phyloP scores from a whole-genome alignment of 768 basidiomycete species.

The Naematelia encephala region DNA sequence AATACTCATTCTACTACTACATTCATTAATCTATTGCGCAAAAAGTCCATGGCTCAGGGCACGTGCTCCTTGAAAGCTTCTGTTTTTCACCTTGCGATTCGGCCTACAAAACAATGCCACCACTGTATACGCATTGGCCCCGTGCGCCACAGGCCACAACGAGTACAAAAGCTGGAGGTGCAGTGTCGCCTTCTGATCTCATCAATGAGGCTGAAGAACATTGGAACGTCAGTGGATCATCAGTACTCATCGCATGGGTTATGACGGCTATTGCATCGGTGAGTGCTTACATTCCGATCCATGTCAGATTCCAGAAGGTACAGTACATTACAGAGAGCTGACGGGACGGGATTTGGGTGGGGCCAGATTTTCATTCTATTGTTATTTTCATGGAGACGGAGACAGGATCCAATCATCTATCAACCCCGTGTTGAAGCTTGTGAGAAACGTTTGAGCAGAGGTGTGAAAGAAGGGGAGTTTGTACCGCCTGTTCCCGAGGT shows the following conservation, averaged over 20 bases:
- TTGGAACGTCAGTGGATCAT: constrained; percentile 32
- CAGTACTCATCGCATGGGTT: constrained; percentile 35
- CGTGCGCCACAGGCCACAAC: not conserved
- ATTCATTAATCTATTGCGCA: no score
- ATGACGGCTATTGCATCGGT: constrained; percentile 29
- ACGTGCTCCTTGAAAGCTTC: no score
- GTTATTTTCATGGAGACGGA: constrained; percentile 20
- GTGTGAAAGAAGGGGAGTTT: constrained; percentile 1
- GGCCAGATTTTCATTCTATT: constrained; percentile 23
- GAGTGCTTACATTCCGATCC: constrained; percentile 14
- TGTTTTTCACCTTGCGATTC: no score
- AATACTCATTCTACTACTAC: no score
- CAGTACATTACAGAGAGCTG: no score
- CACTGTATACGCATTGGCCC: not conserved
- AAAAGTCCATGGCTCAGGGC: no score
- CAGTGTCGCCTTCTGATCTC: constrained; percentile 11
- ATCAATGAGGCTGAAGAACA: constrained; percentile 33
- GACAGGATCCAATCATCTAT: constrained; percentile 20
- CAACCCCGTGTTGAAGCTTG: constrained; percentile 19
- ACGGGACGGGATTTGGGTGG: no score
- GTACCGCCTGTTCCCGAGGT: constrained; percentile 2
- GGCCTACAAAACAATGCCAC: not conserved
- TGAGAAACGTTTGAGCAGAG: constrained; percentile 8
- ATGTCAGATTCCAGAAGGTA: no score
- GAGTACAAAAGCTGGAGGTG: not conserved